Evolutionary conservation across 192 early-diverging fungal genomes (phyloP).

Genomic region (Backusella luteola): DNA sequence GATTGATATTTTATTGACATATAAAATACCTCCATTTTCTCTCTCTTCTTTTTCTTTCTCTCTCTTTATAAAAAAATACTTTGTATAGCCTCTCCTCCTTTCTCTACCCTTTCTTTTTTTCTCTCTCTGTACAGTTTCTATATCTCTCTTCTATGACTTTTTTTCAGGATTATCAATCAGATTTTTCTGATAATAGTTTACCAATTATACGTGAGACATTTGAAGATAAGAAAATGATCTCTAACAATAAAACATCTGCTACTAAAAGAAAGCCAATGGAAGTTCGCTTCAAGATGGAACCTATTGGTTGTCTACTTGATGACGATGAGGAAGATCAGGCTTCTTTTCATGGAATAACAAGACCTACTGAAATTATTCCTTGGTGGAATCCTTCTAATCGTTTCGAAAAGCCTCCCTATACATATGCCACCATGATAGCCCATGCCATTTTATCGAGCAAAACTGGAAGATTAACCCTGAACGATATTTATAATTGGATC

Average conservation of each 20-base stretch:
- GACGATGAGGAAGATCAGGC: not conserved
- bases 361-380: slow-evolving; percentile 6
- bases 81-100: not conserved
- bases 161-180: not conserved
- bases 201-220: not conserved
- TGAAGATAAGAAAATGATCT: not conserved
- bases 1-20: not conserved
- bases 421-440: slow-evolving; percentile 78
- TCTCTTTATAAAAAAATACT: not conserved
- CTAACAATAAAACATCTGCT: not conserved
- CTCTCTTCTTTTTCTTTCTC: not conserved
- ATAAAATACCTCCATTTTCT: not conserved
- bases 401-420: slow-evolving; percentile 58
- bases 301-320: not conserved
- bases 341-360: not conserved
- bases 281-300: not conserved
- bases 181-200: not conserved
- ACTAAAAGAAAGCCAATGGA: not conserved
- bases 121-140: not conserved
- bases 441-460: slow-evolving; percentile 67
- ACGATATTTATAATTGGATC: slow-evolving; percentile 83
- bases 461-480: slow-evolving; percentile 61
- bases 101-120: not conserved
- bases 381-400: slow-evolving; percentile 17
- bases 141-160: not conserved